Percentiles rank a stretch among this genome's conserved stretches.
Evolutionary conservation across 2,329 filamentous ascomycete genomes (phyloP).

Genomic region (Gaeumannomyces sp.): DNA sequence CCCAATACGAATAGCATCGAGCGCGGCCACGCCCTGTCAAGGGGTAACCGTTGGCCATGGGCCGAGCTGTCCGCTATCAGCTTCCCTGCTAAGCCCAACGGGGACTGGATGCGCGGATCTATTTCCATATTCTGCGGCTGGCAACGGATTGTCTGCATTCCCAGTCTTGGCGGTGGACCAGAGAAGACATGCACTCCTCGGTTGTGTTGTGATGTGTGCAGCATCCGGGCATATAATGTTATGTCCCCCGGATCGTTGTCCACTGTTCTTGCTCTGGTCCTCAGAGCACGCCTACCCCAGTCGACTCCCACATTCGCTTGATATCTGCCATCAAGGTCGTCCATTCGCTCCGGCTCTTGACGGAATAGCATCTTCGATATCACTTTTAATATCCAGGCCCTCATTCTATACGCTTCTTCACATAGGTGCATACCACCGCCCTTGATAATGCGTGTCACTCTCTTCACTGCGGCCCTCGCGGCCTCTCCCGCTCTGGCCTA

Average conservation of each 20-base stretch:
- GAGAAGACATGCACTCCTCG: neutral
- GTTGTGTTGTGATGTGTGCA: neutral
- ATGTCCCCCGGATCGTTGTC: neutral
- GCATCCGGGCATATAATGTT: neutral
- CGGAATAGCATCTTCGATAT: neutral
- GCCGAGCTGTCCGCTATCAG: neutral
- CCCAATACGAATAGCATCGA: neutral
- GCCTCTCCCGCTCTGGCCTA: conserved; percentile 6
- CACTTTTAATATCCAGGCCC: neutral
- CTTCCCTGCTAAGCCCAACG: neutral
- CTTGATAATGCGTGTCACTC: neutral
- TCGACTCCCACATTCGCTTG: neutral
- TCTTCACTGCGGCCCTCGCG: conserved; percentile 5
- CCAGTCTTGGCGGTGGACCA: neutral
- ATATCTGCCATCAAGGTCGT: neutral
- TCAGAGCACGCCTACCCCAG: neutral
- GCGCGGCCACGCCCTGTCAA: neutral
- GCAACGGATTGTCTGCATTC: neutral
- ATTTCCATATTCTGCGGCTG: neutral
- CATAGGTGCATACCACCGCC: no score
- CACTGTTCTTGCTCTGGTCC: neutral
- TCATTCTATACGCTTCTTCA: neutral
- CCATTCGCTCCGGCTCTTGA: neutral
- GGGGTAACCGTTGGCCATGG: neutral
- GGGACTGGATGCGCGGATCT: neutral